phyloP scores from a whole-genome alignment of 2,329 filamentous ascomycete genomes.

The Cytospora leucostoma region DNA sequence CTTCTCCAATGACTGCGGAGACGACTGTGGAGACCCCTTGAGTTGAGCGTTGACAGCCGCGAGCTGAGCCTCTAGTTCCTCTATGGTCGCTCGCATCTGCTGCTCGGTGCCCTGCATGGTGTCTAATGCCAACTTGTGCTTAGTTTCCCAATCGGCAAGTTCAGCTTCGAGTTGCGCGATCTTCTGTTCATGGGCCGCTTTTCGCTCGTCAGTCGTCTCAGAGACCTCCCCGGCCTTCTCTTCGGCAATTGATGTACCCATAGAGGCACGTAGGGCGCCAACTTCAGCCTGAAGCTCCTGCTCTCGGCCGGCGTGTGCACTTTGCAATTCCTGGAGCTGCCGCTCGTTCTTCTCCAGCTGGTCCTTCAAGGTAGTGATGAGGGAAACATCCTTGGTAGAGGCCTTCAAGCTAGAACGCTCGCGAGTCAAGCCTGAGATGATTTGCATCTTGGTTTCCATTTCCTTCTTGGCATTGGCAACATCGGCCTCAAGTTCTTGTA shows the following conservation, averaged over 20 bases:
- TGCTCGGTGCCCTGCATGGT: slow-evolving; percentile 73
- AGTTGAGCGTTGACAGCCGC: slow-evolving; percentile 20
- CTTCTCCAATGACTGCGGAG: slow-evolving; percentile 25
- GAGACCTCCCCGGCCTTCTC: slow-evolving; percentile 34
- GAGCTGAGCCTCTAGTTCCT: slow-evolving; percentile 65
- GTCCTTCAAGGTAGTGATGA: slow-evolving; percentile 83
- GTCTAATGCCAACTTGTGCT: slow-evolving; percentile 70
- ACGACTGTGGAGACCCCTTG: slow-evolving; percentile 11
- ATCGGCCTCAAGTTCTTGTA: slow-evolving; percentile 86
- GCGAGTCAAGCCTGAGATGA: slow-evolving; percentile 90
- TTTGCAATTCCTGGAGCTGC: slow-evolving; percentile 72
- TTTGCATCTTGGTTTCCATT: slow-evolving; percentile 94
- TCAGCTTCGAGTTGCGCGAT: slow-evolving; percentile 71
- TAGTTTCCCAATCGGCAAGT: slow-evolving; percentile 71
- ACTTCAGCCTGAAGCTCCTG: slow-evolving; percentile 73
- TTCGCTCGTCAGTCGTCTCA: slow-evolving; percentile 32
- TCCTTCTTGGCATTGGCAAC: slow-evolving; percentile 84
- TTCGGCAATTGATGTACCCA: slow-evolving; percentile 35
- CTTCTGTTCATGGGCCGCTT: slow-evolving; percentile 53
- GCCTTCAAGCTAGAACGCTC: slow-evolving; percentile 87
- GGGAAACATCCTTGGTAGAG: slow-evolving; percentile 85
- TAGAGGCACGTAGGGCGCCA: slow-evolving; percentile 61
- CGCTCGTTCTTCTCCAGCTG: slow-evolving; percentile 86
- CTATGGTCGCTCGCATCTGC: slow-evolving; percentile 70
- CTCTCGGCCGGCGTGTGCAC: slow-evolving; percentile 73